These are phyloP conservation scores for Pistacia atlantica DNA, from an alignment of 345 rosid genomes.

Conservation along the genomic window DNA sequence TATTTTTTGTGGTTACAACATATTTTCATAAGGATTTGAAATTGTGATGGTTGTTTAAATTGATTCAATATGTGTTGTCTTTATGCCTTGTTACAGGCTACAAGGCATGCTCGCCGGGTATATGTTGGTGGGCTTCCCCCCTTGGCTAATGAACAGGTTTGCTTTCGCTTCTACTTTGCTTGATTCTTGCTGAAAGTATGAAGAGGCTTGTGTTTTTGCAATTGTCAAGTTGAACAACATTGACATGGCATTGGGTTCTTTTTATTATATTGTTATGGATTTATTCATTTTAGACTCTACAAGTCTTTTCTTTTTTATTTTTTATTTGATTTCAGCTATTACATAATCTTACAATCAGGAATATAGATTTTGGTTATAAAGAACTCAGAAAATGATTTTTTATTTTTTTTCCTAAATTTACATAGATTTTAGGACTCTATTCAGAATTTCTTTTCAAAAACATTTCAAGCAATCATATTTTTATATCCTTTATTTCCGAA, in stretches of 20 bases:
- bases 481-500: too few relatives aligned
- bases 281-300: background rate
- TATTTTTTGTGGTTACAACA: background rate
- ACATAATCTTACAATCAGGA: background rate
- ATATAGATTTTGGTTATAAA: background rate
- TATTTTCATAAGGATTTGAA: background rate
- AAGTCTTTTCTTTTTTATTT: background rate
- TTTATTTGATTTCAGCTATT: background rate
- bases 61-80: background rate
- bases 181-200: background rate
- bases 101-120: conserved; percentile 49
- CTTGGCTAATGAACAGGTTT: conserved; percentile 46
- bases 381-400: too few relatives aligned
- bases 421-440: too few relatives aligned
- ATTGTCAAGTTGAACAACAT: background rate
- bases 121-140: conserved; percentile 54
- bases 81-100: conserved; percentile 32
- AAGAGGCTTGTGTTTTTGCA: background rate
- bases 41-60: background rate
- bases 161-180: conserved; percentile 7
- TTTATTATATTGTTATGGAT: background rate
- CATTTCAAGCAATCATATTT: too few relatives aligned
- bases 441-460: too few relatives aligned
- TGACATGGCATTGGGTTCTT: background rate
- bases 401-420: too few relatives aligned